phyloP scores from a whole-genome alignment of 1,284 basidiomycete species.

The Trichosporon sp. region DNA sequence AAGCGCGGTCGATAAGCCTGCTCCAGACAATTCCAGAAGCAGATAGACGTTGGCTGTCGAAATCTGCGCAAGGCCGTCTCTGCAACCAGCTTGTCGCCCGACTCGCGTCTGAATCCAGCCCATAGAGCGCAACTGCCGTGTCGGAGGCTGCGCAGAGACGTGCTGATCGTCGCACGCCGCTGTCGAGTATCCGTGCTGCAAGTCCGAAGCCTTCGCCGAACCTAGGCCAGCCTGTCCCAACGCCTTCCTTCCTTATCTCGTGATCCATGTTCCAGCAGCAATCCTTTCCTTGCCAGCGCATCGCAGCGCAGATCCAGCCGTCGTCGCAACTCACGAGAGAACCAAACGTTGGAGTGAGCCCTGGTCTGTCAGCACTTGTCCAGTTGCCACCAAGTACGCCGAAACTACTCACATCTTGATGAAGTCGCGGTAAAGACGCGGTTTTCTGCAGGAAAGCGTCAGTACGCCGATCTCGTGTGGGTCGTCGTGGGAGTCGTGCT shows the following conservation, averaged over 20 bases:
- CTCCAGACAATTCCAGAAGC: background rate
- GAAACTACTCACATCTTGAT: conserved; percentile 20
- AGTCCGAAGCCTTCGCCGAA: background rate
- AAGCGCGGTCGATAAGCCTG: background rate
- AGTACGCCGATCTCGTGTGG: background rate
- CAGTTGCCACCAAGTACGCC: background rate
- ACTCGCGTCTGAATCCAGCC: background rate
- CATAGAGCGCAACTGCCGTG: background rate
- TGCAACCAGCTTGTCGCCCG: background rate
- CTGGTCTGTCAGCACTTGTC: conserved; percentile 24
- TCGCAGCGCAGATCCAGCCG: conserved; percentile 2
- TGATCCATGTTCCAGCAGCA: background rate
- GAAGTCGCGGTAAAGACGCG: conserved; percentile 13
- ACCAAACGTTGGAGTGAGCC: conserved; percentile 53
- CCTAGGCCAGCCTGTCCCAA: background rate
- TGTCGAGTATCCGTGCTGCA: background rate
- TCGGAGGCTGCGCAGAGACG: background rate
- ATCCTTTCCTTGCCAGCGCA: background rate
- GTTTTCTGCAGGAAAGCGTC: conserved; percentile 9
- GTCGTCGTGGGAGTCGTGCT: conserved; percentile 2
- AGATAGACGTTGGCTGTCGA: background rate
- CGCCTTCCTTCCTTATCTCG: background rate
- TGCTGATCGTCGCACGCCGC: background rate
- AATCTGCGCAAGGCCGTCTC: background rate
- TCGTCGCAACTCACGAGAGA: conserved; percentile 45